phyloP scores from a whole-genome alignment of 345 rosid species.

The Pistacia atlantica region DNA sequence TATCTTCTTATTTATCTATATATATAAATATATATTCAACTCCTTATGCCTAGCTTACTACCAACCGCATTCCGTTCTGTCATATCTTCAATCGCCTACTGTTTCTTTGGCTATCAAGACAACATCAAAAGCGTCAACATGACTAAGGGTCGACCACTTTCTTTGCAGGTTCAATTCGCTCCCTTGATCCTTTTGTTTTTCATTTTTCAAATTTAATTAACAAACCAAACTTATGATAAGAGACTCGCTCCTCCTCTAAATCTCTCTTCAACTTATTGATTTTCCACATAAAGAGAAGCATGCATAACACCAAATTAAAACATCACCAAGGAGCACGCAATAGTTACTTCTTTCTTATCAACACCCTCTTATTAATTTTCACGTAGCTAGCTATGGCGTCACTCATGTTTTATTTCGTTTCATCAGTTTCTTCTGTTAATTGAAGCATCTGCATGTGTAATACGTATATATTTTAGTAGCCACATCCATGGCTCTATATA shows the following conservation, averaged over 20 bases:
- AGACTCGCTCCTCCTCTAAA: no score
- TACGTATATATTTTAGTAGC: background rate
- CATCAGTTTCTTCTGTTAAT: background rate
- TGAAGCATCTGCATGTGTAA: no score
- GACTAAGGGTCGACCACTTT: constrained; percentile 78
- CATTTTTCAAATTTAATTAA: background rate
- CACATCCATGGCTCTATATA: background rate
- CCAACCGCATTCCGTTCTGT: constrained; percentile 52
- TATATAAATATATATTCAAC: constrained; percentile 23
- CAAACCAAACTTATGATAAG: no score
- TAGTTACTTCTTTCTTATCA: no score
- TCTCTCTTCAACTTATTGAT: no score
- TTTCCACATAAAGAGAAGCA: no score
- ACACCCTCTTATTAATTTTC: no score
- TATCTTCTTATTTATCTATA: background rate
- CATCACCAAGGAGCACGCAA: no score
- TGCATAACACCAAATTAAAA: no score
- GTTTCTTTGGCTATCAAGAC: constrained; percentile 57
- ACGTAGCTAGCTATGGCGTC: no score
- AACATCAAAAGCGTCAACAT: constrained; percentile 36
- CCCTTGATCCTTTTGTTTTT: background rate
- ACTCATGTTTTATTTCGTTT: background rate
- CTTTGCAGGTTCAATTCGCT: constrained; percentile 68
- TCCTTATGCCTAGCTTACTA: constrained; percentile 43
- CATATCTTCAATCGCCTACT: constrained; percentile 54